Evolutionary conservation across 1,284 basidiomycete species (phyloP).

Genomic region (Cutaneotrichosporon dermatis): DNA sequence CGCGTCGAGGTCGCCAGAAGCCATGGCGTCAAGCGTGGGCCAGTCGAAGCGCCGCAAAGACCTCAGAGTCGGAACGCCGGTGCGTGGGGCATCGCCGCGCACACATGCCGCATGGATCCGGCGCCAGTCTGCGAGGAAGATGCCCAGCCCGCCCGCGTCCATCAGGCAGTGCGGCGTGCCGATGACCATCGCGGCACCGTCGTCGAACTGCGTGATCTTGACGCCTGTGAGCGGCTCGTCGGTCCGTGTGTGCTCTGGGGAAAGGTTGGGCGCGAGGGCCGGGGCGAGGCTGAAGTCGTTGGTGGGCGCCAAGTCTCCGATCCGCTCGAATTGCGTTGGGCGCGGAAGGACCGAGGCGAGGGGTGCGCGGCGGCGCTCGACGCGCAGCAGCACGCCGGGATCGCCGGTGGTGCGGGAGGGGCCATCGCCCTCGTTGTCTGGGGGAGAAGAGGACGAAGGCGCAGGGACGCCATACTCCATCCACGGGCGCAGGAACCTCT

Average conservation of each 20-base stretch:
- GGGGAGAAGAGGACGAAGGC: too few relatives aligned
- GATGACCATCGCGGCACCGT: constrained; percentile 7
- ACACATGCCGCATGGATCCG: background rate
- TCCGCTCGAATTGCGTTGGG: background rate
- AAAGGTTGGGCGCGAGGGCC: background rate
- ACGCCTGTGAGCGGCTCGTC: background rate
- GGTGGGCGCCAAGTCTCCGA: background rate
- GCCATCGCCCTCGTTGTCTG: too few relatives aligned
- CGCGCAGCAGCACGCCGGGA: constrained; percentile 49
- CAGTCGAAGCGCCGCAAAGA: constrained; percentile 1
- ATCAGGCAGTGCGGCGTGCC: constrained; percentile 4
- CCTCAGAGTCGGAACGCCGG: too few relatives aligned
- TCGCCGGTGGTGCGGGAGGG: constrained; percentile 21
- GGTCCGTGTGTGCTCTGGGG: background rate
- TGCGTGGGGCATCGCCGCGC: background rate
- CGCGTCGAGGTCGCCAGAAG: constrained; percentile 7
- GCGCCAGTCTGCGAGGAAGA: constrained; percentile 9
- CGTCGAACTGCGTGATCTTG: constrained; percentile 11
- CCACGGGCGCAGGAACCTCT: constrained; percentile 16
- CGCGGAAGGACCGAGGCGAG: background rate
- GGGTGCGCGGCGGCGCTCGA: constrained; percentile 8
- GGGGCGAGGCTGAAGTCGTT: constrained; percentile 11
- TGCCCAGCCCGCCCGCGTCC: constrained; percentile 9
- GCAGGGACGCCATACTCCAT: constrained; percentile 17
- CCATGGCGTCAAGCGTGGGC: background rate